Conservation (phyloP, 768 basidiomycete species). For the Mycena galopus region DNA sequence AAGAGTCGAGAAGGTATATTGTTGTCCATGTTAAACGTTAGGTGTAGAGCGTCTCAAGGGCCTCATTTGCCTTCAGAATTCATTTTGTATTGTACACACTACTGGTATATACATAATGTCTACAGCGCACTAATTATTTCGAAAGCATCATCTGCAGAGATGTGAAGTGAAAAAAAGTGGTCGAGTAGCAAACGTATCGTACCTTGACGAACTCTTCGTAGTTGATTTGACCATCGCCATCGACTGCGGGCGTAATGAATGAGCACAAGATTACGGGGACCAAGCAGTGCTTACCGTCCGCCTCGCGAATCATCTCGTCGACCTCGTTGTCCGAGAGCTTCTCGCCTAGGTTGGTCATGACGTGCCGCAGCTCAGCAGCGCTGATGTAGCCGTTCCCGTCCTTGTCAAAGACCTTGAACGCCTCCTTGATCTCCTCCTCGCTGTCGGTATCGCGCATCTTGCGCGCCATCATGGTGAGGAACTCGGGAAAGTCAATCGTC, state of each 20-base stretch:
- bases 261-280: neutral
- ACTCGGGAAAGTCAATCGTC: constrained; percentile 62
- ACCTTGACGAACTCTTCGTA: constrained; percentile 48
- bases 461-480: constrained; percentile 60
- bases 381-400: constrained; percentile 87
- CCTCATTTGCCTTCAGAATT: no score
- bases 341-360: constrained; percentile 81
- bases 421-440: constrained; percentile 62
- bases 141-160: constrained; percentile 49
- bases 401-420: constrained; percentile 70
- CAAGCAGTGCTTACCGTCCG: constrained; percentile 61
- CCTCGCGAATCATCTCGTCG: constrained; percentile 56
- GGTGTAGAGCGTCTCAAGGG: no score
- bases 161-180: neutral
- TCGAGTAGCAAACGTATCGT: constrained; percentile 8
- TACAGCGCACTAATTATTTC: constrained; percentile 41
- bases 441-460: constrained; percentile 55
- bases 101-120: constrained; percentile 24
- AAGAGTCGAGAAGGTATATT: no score
- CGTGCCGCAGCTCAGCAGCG: constrained; percentile 84
- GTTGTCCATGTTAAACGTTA: no score
- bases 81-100: constrained; percentile 36
- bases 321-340: constrained; percentile 49
- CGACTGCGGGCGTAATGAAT: constrained; percentile 11
- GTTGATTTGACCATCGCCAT: constrained; percentile 39